Percentiles rank a stretch among this genome's conserved stretches.
Conservation (phyloP, 768 basidiomycete genomes). For the Hypsizygus marmoreus region DNA sequence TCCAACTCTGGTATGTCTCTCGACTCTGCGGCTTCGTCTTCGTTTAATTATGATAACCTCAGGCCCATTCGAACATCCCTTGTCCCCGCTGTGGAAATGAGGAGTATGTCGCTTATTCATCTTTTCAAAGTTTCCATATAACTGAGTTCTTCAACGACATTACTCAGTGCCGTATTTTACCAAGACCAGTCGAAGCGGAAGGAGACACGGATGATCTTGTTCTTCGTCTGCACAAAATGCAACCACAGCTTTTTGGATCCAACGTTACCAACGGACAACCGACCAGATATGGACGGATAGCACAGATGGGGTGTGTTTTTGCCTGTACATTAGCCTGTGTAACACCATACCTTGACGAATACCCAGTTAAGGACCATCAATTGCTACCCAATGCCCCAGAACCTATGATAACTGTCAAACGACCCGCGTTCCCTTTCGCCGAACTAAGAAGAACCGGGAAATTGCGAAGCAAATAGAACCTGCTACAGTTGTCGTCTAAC, state of each 20-base stretch:
- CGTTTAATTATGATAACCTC: no score
- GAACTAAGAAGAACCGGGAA: constrained; percentile 5
- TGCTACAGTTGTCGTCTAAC: constrained; percentile 5
- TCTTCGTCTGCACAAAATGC: constrained; percentile 87
- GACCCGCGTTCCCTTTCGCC: constrained; percentile 9
- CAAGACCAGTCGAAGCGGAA: constrained; percentile 98
- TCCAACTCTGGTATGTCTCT: constrained; percentile 81
- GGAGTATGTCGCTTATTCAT: constrained; percentile 57
- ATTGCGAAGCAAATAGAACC: constrained; percentile 3
- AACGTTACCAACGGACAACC: constrained; percentile 49
- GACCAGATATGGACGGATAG: constrained; percentile 29
- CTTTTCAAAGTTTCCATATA: neutral
- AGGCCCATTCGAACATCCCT: constrained; percentile 83
- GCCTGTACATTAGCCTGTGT: constrained; percentile 16
- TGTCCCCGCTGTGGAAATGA: constrained; percentile 84
- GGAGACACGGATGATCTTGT: constrained; percentile 92
- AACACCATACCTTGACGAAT: constrained; percentile 2
- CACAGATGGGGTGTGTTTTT: constrained; percentile 2
- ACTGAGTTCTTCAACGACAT: neutral
- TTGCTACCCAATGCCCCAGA: neutral
- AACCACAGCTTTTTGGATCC: constrained; percentile 78
- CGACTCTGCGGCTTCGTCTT: no score
- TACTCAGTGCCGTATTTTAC: constrained; percentile 81
- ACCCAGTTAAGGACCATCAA: no score
- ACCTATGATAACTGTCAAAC: neutral